Percentiles rank a stretch among this genome's conserved stretches.
Evolutionary conservation across 75 land plant species (phyloP).

Genomic region (Picea glauca): DNA sequence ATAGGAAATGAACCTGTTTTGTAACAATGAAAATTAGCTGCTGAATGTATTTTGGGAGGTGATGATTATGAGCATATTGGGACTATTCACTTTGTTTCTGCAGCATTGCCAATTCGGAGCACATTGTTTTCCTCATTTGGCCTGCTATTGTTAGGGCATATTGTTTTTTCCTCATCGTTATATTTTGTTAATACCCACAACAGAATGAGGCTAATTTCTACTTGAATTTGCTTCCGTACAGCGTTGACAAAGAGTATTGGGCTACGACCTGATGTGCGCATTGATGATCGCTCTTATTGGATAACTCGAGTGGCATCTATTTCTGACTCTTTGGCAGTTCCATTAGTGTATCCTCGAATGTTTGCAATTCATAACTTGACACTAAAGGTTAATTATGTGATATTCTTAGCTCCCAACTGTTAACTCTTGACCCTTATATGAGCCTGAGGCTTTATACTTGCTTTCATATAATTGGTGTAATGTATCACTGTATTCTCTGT

Average conservation of each 20-base stretch:
- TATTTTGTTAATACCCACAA: background rate
- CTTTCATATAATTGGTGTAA: background rate
- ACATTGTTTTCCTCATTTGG: background rate
- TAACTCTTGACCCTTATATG: background rate
- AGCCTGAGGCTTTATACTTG: background rate
- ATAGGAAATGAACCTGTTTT: too few relatives aligned
- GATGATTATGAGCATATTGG: too few relatives aligned
- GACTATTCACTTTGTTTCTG: too few relatives aligned
- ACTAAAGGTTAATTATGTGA: conserved; percentile 42
- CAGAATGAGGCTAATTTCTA: background rate
- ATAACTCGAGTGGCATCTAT: conserved; percentile 64
- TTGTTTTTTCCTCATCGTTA: too few relatives aligned
- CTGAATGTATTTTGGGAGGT: too few relatives aligned
- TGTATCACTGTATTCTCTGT: background rate
- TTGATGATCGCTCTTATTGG: conserved; percentile 95
- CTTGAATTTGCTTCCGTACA: conserved; percentile 16
- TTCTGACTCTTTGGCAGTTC: conserved; percentile 67
- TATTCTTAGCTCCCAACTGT: background rate
- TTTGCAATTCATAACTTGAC: conserved; percentile 69
- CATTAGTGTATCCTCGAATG: conserved; percentile 90
- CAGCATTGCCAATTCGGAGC: background rate
- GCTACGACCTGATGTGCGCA: conserved; percentile 72
- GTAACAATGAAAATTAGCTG: too few relatives aligned
- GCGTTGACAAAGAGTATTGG: conserved; percentile 83
- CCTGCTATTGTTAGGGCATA: background rate